Evolutionary conservation across 345 rosid genomes (phyloP), one percentile per base, ranked within the genome.

Genomic region (Lagerstroemia speciosa): DNA sequence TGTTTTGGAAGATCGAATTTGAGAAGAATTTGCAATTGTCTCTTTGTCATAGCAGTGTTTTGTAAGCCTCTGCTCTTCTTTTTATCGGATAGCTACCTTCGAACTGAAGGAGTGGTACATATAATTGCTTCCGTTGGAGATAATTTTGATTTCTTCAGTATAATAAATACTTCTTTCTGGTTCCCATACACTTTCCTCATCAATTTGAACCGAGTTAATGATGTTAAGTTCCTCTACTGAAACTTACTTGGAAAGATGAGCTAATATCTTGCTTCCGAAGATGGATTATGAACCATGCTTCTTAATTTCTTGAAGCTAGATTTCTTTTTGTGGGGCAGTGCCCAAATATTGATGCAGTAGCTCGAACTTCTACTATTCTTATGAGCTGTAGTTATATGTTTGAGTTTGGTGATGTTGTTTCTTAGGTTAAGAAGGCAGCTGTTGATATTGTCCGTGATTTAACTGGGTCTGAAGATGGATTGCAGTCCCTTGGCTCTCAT

Each of bases 401-500:
- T 6, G 1, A 22, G 45, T 29, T 48, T 64, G 48, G 33, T 41
- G 27, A 12, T 7, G 29, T 34, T 48, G 22, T 20, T 10, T 40
- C 4, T 45, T 65, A 90, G 98, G 87, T 90, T 81, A 86, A 83
- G 86, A 89, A 93, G 81, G 96, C 89, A 15, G 94, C 97, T 9
- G 89, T 89, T 57, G 91, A 85, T 71, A 86, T 90, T 55, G 96
- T 87, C 70, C 80, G 89, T 62, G 96, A 88, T 48, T 81, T 91
- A 78, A 89, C 96, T 27, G 97, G 98, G 10, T 91, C 92, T 0
- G 90, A 93, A 33, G 94, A 93, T 69, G 96, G 94, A 34, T 72
- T 86, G 69, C 81, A 78, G 65, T 83, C 98, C 67, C 94, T 93
- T 15, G 78, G 84, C 27, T 71, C 70, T 22, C 77, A 85, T 73